Evolutionary conservation across 2,329 filamentous ascomycete genomes (phyloP).

Genomic region (Botrytis porri): DNA sequence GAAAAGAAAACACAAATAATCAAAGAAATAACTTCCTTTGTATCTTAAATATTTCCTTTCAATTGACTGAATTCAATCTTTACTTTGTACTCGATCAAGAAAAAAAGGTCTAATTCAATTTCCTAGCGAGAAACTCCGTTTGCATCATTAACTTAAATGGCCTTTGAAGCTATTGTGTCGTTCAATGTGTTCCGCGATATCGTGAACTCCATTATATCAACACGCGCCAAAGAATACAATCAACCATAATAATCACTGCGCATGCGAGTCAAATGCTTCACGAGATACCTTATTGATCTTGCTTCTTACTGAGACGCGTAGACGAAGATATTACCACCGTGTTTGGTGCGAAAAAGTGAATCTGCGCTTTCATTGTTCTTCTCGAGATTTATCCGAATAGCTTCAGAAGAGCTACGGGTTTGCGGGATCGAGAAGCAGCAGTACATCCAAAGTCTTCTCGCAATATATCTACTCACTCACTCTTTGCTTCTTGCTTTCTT

Average conservation of each 20-base stretch:
- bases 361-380: conserved; percentile 6
- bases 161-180: conserved; percentile 16
- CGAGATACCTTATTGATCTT: not conserved
- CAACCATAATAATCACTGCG: conserved; percentile 15
- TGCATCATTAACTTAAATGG: conserved; percentile 18
- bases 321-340: not conserved
- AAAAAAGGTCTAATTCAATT: not conserved
- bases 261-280: conserved; percentile 12
- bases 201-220: conserved; percentile 16
- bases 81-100: conserved; percentile 7
- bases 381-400: not conserved
- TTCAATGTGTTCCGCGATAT: conserved; percentile 18
- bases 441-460: not conserved
- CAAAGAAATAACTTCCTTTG: conserved; percentile 1
- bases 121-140: conserved; percentile 17
- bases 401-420: not conserved
- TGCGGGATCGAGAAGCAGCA: not conserved
- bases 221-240: conserved; percentile 18
- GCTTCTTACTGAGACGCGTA: conserved; percentile 18
- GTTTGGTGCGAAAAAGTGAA: conserved; percentile 15
- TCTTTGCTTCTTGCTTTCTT: not conserved
- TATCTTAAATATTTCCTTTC: not conserved
- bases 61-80: conserved; percentile 9
- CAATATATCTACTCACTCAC: not conserved
- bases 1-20: not conserved